phyloP scores from a whole-genome alignment of 768 basidiomycete genomes.

The Kwoniella newhampshirensis region DNA sequence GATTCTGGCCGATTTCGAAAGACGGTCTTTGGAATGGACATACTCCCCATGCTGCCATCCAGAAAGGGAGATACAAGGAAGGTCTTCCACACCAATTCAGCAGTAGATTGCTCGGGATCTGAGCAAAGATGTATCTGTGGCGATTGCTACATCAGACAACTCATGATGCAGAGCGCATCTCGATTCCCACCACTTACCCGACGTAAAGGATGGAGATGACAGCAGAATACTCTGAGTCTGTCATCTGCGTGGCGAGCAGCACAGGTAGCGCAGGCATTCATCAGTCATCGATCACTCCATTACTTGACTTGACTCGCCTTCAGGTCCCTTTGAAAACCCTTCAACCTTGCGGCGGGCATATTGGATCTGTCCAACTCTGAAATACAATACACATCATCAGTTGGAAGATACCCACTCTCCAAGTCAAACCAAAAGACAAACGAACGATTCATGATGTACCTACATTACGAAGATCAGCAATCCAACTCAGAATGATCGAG shows the following conservation, averaged over 20 bases:
- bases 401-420: neutral
- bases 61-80: neutral
- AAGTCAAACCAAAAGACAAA: neutral
- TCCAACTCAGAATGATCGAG: neutral
- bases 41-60: neutral
- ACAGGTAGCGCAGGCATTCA: no score
- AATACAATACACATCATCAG: neutral
- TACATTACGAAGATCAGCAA: no score
- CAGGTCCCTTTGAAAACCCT: conserved; percentile 1
- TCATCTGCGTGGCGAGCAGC: no score
- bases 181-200: neutral
- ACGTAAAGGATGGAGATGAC: neutral
- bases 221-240: neutral
- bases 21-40: neutral
- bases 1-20: no score
- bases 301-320: neutral
- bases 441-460: conserved; percentile 2
- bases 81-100: neutral
- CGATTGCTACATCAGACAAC: no score
- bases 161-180: no score
- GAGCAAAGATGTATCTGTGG: conserved; percentile 4
- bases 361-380: neutral
- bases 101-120: neutral
- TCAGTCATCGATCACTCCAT: neutral
- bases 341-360: conserved; percentile 1